phyloP scores from a whole-genome alignment of 1,284 basidiomycete genomes.

The Trichosporon asahii region DNA sequence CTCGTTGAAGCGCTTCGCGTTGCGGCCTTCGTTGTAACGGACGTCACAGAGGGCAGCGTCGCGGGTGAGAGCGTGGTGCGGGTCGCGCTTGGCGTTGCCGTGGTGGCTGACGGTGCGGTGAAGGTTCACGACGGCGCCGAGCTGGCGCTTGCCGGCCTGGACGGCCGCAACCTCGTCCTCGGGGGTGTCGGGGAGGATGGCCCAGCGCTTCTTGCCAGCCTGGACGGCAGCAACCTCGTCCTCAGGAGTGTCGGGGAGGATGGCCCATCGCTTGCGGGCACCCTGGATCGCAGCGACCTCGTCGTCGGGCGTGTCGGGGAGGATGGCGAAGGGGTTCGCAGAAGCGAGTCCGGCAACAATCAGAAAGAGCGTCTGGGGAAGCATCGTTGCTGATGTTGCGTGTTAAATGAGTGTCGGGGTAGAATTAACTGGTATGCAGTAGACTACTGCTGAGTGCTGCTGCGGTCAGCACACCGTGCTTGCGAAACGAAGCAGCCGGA shows the following conservation, averaged over 20 bases:
- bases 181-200: constrained; percentile 11
- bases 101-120: constrained; percentile 9
- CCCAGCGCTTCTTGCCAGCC: neutral
- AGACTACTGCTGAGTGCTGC: neutral
- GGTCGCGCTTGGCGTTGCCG: constrained; percentile 31
- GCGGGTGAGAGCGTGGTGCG: constrained; percentile 32
- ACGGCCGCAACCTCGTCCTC: neutral
- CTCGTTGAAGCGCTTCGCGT: constrained; percentile 23
- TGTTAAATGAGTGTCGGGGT: neutral
- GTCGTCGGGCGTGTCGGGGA: neutral
- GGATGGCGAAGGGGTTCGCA: constrained; percentile 7
- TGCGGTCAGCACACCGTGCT: neutral
- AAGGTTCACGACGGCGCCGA: constrained; percentile 23
- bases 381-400: neutral
- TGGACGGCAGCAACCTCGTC: neutral
- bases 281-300: neutral
- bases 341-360: neutral
- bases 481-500: neutral
- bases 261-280: neutral
- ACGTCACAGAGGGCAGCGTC: constrained; percentile 39
- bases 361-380: constrained; percentile 8
- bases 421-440: neutral
- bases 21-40: constrained; percentile 38
- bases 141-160: constrained; percentile 15
- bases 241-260: constrained; percentile 1